Evolutionary conservation across 495 filamentous ascomycete genomes (phyloP).

Genomic region (Xylaria intraflava): DNA sequence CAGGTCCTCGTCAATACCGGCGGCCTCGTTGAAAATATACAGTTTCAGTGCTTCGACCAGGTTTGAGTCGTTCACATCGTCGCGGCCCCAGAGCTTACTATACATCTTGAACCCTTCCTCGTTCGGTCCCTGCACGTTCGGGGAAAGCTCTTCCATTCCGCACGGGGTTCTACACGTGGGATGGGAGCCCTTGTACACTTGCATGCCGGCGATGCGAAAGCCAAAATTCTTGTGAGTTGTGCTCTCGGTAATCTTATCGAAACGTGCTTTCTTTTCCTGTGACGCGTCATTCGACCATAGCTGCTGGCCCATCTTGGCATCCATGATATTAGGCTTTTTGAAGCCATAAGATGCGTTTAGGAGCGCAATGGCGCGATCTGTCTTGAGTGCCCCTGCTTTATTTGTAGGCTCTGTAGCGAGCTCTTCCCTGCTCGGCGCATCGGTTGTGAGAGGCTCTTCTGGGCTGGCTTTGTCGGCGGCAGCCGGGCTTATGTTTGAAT

Average conservation of each 20-base stretch:
- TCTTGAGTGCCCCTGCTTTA: conserved; percentile 54
- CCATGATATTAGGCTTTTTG: conserved; percentile 82
- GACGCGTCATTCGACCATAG: conserved; percentile 83
- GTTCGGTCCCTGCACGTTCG: conserved; percentile 40
- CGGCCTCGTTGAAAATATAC: conserved; percentile 61
- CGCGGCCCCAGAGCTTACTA: conserved; percentile 80
- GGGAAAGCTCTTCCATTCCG: conserved; percentile 13
- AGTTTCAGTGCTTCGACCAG: conserved; percentile 67
- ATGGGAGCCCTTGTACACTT: conserved; percentile 63
- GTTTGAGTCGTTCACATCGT: conserved; percentile 59
- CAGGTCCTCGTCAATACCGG: conserved; percentile 49
- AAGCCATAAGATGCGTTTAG: conserved; percentile 82
- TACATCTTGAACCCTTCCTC: conserved; percentile 60
- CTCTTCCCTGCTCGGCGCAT: conserved; percentile 12
- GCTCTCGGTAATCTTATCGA: conserved; percentile 70
- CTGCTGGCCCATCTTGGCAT: conserved; percentile 81
- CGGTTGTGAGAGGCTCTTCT: conserved; percentile 15
- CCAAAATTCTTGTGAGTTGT: conserved; percentile 78
- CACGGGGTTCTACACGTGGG: background rate
- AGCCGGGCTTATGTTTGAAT: conserved; percentile 4
- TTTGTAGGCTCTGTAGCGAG: conserved; percentile 22
- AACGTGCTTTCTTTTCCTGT: conserved; percentile 64
- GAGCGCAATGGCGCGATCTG: conserved; percentile 73
- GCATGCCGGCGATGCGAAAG: conserved; percentile 91
- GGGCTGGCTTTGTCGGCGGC: conserved; percentile 20